Evolutionary conservation across 345 rosid genomes (phyloP), one percentile per base, ranked within the genome.

Genomic region (Erucastrum elatum): DNA sequence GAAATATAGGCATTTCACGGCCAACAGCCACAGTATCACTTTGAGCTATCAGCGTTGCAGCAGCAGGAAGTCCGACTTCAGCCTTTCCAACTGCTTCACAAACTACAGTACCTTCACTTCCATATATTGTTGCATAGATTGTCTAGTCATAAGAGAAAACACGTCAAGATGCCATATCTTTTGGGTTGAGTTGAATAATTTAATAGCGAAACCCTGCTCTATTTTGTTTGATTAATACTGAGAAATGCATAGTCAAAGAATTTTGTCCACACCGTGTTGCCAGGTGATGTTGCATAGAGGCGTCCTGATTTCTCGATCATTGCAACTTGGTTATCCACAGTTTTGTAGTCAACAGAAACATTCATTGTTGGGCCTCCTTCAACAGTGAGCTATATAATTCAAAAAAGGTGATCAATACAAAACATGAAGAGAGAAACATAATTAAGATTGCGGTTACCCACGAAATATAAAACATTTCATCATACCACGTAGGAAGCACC

Each of bases 331-430:
- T 88, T 85, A 82, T 94, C 87, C 49, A 75, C 61, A 78, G 88
- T 89, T 39, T 86, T 80, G 82, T 83, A 92, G 68, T 89, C 89
- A 71, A 86, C 82, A 74, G 80, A 82, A 75, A 81, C 90, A 72
- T 92, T 93, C 86, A 89, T 77, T 64, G 93, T 87, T 21, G 98
- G 98, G 72, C 98, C 98, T 77, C 98, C 98, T 79, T 85, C 85
- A 67, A 89, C 80, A 70, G 89, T 80, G 68, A 92, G 85, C 98
- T 94, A 80, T 79, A 55, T 53, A 12, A 77, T 53, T 21, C 79
- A 65, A 75, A 64, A 4, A 71, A 5, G 33, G 26, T 65, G 8
- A 35, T 65, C 58, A 49, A 46, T 37, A 71, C 64, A 66, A 37
- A 68, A 66, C 30, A 59, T 68, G 6, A 33, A 56, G 44, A 60